Base-by-base conservation (phyloP, 2,329 filamentous ascomycete species). In the Davidsoniella eucalypti region DNA sequence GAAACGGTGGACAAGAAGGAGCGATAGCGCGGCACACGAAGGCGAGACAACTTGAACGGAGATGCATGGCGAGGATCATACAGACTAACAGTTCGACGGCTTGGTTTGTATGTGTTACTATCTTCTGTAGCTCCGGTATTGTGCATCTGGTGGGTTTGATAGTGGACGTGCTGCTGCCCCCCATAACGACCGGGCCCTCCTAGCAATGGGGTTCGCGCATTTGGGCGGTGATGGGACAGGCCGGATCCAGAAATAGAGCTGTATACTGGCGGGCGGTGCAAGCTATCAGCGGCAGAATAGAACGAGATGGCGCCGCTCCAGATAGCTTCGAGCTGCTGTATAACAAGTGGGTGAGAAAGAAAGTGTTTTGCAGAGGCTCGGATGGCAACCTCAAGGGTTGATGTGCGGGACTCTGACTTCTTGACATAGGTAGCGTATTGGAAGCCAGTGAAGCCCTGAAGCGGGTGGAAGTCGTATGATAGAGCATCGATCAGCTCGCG, bases 241-340 rank as follows among this genome's bases (percentile, higher is more conserved):
- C 39, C 26, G 5, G 46, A 44, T 25, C n/a, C n/a, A 14, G 33
- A 17, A 29, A 36, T 17, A 9, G 50, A 45, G 21, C 47, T 53
- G 16, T 47, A 42, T n/a, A 44, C 26, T 49, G 59, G 51, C 42
- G 62, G 58, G 44, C 87, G 80, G 62, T 95, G 90, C 21, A 95
- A 68, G 56, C 76, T 84, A 62, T 95, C 88, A 4, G 87, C 86
- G 10, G 82, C 79, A 1, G 87, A 92, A 64, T 94, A 87, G 60
- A 96, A 95, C 56, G 92, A 87, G 56, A 96, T 92, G 16, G 84
- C 90, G 25, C 90, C 90, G 17, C 87, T 90, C 90, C 90, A 96
- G 54, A 96, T 94, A 42, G 87, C 88, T 64, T 95, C 87, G n/a
- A 96, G 71, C 61, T 95, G 88, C 63, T 93, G 87, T 7, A 95